These are phyloP conservation scores for Tolypocladium inflatum DNA, from an alignment of 2,329 filamentous ascomycete genomes.

Conservation along the genomic window DNA sequence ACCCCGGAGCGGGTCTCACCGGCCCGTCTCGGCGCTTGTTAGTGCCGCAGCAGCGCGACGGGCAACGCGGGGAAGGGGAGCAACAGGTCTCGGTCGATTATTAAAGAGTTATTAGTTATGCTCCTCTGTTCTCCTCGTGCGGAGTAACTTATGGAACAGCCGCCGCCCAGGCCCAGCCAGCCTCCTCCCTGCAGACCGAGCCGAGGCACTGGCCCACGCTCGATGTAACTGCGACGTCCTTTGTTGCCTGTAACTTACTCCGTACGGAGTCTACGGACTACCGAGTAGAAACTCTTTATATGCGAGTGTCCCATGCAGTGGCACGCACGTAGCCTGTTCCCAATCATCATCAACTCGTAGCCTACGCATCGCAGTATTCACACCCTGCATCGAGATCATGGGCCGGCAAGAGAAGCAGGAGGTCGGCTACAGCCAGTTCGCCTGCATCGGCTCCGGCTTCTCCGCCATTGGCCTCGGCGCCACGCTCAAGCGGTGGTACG, in stretches of 20 bases:
- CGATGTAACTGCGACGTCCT: background rate
- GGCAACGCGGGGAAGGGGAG: too few relatives aligned
- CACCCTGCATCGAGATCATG: background rate
- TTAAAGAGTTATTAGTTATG: too few relatives aligned
- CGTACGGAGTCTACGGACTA: too few relatives aligned
- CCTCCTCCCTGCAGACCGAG: background rate
- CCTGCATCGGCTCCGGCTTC: constrained; percentile 49
- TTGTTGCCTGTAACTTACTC: too few relatives aligned
- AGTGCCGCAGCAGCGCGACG: too few relatives aligned
- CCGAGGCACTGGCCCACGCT: background rate
- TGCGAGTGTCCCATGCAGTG: background rate
- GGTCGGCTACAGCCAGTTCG: constrained; percentile 26
- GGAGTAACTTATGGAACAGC: background rate
- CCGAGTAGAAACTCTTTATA: background rate
- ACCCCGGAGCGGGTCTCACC: background rate
- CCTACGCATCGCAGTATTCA: background rate
- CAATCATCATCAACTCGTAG: background rate
- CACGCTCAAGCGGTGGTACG: constrained; percentile 45
- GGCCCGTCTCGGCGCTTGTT: background rate
- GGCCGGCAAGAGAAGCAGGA: background rate
- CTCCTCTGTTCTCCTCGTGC: background rate
- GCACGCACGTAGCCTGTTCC: background rate
- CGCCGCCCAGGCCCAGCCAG: background rate
- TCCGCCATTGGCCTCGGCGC: constrained; percentile 54
- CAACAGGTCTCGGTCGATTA: too few relatives aligned